phyloP scores from a whole-genome alignment of 495 filamentous ascomycete species.

The Trypethelium eluteriae region DNA sequence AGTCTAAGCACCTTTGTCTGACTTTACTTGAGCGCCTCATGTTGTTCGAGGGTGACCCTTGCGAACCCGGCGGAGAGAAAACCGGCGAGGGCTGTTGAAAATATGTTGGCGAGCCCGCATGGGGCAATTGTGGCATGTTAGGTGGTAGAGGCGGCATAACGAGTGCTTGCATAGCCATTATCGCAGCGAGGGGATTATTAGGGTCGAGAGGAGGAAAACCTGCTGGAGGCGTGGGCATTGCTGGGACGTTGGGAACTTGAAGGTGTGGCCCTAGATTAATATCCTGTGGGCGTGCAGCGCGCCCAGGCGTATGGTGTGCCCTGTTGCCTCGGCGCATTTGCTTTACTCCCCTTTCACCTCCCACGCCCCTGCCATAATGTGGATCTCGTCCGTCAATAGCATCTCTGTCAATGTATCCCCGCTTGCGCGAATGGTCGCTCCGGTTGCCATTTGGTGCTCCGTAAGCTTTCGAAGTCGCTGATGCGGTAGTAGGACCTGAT shows the following conservation, averaged over 20 bases:
- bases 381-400: slow-evolving; percentile 29
- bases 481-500: slow-evolving; percentile 32
- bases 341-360: slow-evolving; percentile 55
- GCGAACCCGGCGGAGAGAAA: slow-evolving; percentile 17
- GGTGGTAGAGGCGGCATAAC: slow-evolving; percentile 52
- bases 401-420: slow-evolving; percentile 36
- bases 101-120: slow-evolving; percentile 27
- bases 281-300: neutral
- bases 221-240: slow-evolving; percentile 43
- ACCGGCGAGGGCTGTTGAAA: slow-evolving; percentile 9
- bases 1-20: slow-evolving; percentile 70
- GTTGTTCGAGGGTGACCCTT: slow-evolving; percentile 14
- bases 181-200: slow-evolving; percentile 60
- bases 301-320: neutral
- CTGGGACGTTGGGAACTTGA: slow-evolving; percentile 31
- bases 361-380: slow-evolving; percentile 37
- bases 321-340: slow-evolving; percentile 60
- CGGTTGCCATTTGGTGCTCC: slow-evolving; percentile 26
- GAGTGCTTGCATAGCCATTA: slow-evolving; percentile 64
- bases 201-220: slow-evolving; percentile 48
- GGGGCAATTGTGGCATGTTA: slow-evolving; percentile 42
- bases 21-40: slow-evolving; percentile 33
- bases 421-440: slow-evolving; percentile 37
- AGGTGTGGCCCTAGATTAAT: slow-evolving; percentile 6
- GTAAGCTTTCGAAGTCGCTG: slow-evolving; percentile 9